These are phyloP conservation scores for Venturia asperata DNA, from an alignment of 2,329 filamentous ascomycete genomes.

Conservation along the genomic window DNA sequence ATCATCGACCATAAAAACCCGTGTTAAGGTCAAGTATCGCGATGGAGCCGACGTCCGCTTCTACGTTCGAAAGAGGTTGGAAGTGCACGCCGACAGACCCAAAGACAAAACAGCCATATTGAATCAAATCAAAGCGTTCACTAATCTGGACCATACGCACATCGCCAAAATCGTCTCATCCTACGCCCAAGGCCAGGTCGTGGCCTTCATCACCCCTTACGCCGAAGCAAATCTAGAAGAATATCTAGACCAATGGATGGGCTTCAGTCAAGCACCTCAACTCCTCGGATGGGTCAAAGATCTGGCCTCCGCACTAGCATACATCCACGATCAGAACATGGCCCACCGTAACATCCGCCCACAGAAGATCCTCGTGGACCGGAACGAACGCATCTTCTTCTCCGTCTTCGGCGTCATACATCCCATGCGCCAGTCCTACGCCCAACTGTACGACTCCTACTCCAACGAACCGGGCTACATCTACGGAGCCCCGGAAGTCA, in stretches of 20 bases:
- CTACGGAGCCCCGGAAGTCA: constrained; percentile 34
- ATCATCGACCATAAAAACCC: constrained; percentile 28
- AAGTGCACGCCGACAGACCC: constrained; percentile 15
- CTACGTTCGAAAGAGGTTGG: constrained; percentile 32
- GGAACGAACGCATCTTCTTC: constrained; percentile 29
- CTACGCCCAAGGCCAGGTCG: constrained; percentile 32
- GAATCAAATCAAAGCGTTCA: constrained; percentile 34
- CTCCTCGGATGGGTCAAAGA: constrained; percentile 37
- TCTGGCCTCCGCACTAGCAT: constrained; percentile 33
- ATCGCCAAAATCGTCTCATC: constrained; percentile 34
- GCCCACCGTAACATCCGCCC: constrained; percentile 34
- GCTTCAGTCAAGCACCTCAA: constrained; percentile 29
- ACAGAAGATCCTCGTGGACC: constrained; percentile 29
- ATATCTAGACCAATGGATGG: constrained; percentile 29
- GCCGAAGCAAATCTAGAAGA: constrained; percentile 35
- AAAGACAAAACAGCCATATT: constrained; percentile 28
- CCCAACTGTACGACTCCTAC: constrained; percentile 28
- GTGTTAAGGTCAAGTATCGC: constrained; percentile 30
- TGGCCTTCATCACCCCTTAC: constrained; percentile 30
- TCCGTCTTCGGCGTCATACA: constrained; percentile 33
- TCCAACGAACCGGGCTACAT: constrained; percentile 27
- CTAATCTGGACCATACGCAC: constrained; percentile 34
- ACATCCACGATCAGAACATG: constrained; percentile 31
- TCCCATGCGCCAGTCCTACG: constrained; percentile 23
- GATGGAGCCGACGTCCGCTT: constrained; percentile 31